Evolutionary conservation across 2,329 filamentous ascomycete species (phyloP), one percentile per base, ranked within the genome.

Genomic region (Fusarium sp.): DNA sequence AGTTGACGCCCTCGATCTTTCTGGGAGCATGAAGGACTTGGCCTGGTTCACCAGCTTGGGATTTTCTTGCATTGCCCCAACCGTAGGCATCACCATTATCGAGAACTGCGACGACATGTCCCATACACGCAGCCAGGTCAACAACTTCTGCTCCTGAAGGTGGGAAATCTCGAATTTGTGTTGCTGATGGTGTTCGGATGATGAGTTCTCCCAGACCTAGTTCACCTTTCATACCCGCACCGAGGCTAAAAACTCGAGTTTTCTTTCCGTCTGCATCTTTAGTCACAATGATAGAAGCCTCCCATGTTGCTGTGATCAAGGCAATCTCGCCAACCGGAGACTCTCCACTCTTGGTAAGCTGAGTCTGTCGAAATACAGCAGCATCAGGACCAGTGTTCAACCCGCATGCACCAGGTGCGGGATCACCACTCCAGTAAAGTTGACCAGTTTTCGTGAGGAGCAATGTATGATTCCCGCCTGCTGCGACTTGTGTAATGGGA

Each of bases 401-500:
- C 3, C 88, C 89, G 69, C 88, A 90, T 4, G 88, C 87, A 15
- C 89, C 88, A 14, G 78, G 84, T 4, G 81, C 77, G 11, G 81
- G 84, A 64, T 91, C 88, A 2, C 94, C 94, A 48, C 89, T 87
- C 75, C 88, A 90, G 76, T 89, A 92, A 1, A 95, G 82, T 3
- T 82, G 73, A 0, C 91, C 91, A 30, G 84, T 78, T 7, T 83
- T 77, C n/a, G 87, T 88, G 14, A 94, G 83, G 13, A 97, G 79
- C 7, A 98, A 82, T 0, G 94, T 97, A 80, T 98, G 95, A 77
- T 98, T 98, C 3, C 95, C 95, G 7, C 95, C 95, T 11, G 93
- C 85, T 23, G 83, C 82, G 13, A 86, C 79, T 44, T 78, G 79
- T 55, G 77, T 73, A 60, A 86, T 78, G 30, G 79, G 76, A 17